Base-by-base conservation (phyloP, 352 stramenopile genomes). In the Globisporangium solare region DNA sequence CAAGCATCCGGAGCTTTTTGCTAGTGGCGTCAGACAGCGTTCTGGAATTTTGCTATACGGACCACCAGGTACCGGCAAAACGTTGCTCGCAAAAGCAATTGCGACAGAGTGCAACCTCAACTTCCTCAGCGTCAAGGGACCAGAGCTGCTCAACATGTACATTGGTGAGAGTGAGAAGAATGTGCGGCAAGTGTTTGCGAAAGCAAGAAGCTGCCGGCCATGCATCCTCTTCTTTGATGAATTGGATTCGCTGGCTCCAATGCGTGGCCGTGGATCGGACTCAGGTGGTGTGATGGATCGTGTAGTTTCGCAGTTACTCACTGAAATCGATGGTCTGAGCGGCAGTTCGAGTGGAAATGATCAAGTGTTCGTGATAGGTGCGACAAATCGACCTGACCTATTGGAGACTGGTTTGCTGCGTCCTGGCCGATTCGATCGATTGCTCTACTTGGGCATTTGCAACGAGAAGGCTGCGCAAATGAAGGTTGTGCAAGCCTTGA, bases 91-190 rank as follows among this genome's bases (percentile, higher is more conserved):
- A 4, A 93, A 98, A 67, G 95, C 95, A 0, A 97, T 99, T 39
- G 96, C 96, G 42, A 98, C 90, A 4, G 94, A 98, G 64, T 98
- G 92, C 69, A 91, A 95, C 18, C 76, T 98, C 47, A 97, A 97
- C 47, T 99, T 99, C 57, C 63, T 99, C 40, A 98, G 89, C 52
- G 92, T 99, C 45, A 99, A 98, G 63, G 95, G 86, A 0, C 94
- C 93, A 1, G 95, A 98, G 68, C 69, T 99, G 42, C 82, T 99
- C 40, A 97, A 98, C 70, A 98, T 97, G 70, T 99, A 99, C 71
- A 97, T 99, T 47, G 97, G 97, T 32, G 97, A 99, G 74, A 98
- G 87, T 45, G 97, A 99, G 73, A 95, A 95, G 39, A 98, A 98
- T 61, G 87, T 99, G 22, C 85, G 96, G 10, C 83, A 94, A 52